Base-by-base conservation (phyloP, 179 eudicot genomes). In the Gypsophila paniculata region DNA sequence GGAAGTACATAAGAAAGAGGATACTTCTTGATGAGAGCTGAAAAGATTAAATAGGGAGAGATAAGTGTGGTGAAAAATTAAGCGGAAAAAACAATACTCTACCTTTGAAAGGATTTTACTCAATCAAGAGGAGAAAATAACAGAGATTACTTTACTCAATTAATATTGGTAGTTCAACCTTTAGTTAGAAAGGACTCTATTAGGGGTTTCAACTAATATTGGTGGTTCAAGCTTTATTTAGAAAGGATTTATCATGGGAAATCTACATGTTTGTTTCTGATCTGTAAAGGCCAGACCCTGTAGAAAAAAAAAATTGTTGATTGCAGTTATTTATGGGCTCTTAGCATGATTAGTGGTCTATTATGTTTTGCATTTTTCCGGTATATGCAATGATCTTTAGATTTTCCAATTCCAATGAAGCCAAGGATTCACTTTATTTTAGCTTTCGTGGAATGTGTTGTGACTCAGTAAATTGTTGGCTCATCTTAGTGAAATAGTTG, bases 291-390 rank as follows among this genome's bases (percentile, higher is more conserved):
- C 44, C 15, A 54, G 52, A 46, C 39, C 19, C 54, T 63, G 4
- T 19, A 51, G 38, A 22, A 63, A 4, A 53, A 44, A 54, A 2
- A 38, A 44, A 55, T 7, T 61, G 59, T 61, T 62, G 36, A 19
- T 59, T 52, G 44, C 65, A 29, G 55, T 57, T 66, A 9, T 44
- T 69, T 44, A 19, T 49, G 65, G 71, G 61, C 17, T 65, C 34
- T 63, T 32, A 42, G 67, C 32, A 22, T 62, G 62, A 23, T 78
- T 55, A 48, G 26, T 60, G 22, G 46, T 60, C 26, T 71, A 3
- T 36, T 74, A 36, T 19, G 17, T 70, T 32, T 65, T 38, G 73
- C 61, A 11, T 12, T 1, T 32, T 29, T 14, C 53, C 42, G 15
- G 54, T 62, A 44, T 38, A n/a, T 60, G 58, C 44, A 58, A 36